Evolutionary conservation across 305 asterid species (phyloP).

Genomic region (Fraxinus nigra): DNA sequence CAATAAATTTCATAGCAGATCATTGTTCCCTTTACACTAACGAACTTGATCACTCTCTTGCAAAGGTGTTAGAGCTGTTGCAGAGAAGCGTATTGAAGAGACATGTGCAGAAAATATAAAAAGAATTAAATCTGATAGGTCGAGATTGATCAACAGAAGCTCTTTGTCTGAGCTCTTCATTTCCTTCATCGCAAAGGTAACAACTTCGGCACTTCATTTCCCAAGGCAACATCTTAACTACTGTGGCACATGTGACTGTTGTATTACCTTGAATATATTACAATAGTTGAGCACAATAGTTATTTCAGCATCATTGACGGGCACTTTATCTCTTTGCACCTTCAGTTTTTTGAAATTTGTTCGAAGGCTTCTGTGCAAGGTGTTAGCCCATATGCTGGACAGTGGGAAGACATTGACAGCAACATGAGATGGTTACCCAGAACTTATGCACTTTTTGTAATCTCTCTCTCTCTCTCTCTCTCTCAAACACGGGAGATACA

Average conservation of each 20-base stretch:
- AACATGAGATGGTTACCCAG: slow-evolving; percentile 95
- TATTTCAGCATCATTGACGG: slow-evolving; percentile 26
- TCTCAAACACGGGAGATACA: background rate
- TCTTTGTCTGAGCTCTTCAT: slow-evolving; percentile 73
- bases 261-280: background rate
- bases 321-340: slow-evolving; percentile 32
- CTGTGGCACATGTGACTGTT: background rate
- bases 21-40: background rate
- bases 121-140: slow-evolving; percentile 47
- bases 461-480: slow-evolving; percentile 35
- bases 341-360: slow-evolving; percentile 73
- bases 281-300: background rate
- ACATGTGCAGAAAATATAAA: slow-evolving; percentile 57
- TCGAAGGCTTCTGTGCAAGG: slow-evolving; percentile 69
- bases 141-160: slow-evolving; percentile 57
- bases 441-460: slow-evolving; percentile 81
- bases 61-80: slow-evolving; percentile 83
- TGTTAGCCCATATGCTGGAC: slow-evolving; percentile 59
- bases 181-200: slow-evolving; percentile 78
- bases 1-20: background rate
- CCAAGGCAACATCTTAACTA: background rate
- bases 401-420: slow-evolving; percentile 66
- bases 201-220: slow-evolving; percentile 7
- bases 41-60: slow-evolving; percentile 26
- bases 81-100: slow-evolving; percentile 73